Evolutionary conservation across 305 asterid species (phyloP).

Genomic region (Fraxinus paxiana): DNA sequence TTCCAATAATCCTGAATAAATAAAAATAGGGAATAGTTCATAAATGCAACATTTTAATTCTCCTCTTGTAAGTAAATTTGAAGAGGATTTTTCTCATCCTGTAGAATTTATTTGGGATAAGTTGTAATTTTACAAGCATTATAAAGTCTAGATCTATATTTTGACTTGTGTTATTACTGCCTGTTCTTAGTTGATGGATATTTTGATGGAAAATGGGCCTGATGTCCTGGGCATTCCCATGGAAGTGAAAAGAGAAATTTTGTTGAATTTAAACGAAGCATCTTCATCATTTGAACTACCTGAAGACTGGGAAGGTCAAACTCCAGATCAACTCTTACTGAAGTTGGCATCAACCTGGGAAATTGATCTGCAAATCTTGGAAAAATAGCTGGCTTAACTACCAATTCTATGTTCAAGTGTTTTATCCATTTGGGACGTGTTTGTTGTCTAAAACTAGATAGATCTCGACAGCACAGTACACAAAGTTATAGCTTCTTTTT

Average conservation of each 20-base stretch:
- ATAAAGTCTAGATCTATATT: neutral
- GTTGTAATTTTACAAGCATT: neutral
- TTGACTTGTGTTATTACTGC: conserved; percentile 17
- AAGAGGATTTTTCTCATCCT: neutral
- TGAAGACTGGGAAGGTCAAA: conserved; percentile 90
- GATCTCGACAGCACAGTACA: neutral
- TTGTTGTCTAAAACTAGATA: neutral
- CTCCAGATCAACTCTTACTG: conserved; percentile 66
- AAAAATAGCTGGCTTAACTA: conserved; percentile 37
- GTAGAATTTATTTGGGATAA: neutral
- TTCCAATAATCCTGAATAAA: neutral
- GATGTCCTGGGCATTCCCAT: conserved; percentile 60
- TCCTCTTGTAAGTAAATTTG: neutral
- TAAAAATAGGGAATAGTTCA: neutral
- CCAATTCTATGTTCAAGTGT: conserved; percentile 14
- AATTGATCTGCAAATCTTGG: conserved; percentile 67
- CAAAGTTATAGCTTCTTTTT: neutral
- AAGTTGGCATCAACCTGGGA: conserved; percentile 93
- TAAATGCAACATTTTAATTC: neutral
- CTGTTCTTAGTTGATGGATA: conserved; percentile 65
- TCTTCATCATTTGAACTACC: conserved; percentile 60
- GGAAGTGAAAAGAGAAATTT: conserved; percentile 68
- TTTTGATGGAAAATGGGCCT: conserved; percentile 62
- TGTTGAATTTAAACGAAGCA: conserved; percentile 73
- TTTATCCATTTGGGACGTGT: neutral